phyloP scores from a whole-genome alignment of 192 early-diverging fungal genomes.

The Phlyctochytrium planicorne region DNA sequence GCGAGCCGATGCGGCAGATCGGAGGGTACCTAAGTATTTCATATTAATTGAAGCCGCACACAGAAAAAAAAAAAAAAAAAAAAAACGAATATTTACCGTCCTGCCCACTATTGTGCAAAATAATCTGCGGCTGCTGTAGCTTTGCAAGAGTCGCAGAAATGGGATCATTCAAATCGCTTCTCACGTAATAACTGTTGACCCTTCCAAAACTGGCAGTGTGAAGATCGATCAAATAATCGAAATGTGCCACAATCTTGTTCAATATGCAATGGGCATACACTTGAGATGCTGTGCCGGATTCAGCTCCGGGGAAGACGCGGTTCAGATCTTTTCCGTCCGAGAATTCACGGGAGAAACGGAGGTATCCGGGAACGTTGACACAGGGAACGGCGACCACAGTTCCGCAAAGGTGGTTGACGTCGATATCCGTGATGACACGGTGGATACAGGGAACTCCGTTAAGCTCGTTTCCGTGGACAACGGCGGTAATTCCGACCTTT shows the following conservation, averaged over 20 bases:
- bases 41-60: not conserved
- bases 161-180: conserved; percentile 80
- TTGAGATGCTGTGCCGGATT: conserved; percentile 70
- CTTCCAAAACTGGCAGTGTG: conserved; percentile 86
- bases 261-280: conserved; percentile 82
- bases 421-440: conserved; percentile 77
- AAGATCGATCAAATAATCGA: conserved; percentile 84
- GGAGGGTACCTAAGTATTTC: conserved; percentile 69
- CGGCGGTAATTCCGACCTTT: conserved; percentile 74
- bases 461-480: conserved; percentile 88
- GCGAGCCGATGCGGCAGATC: conserved; percentile 72
- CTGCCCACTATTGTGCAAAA: conserved; percentile 63
- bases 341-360: conserved; percentile 76
- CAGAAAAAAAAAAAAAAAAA: not conserved
- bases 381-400: conserved; percentile 89
- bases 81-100: no score
- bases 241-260: conserved; percentile 73
- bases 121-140: conserved; percentile 79
- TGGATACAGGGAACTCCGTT: conserved; percentile 92
- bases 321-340: conserved; percentile 87
- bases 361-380: conserved; percentile 82
- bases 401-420: conserved; percentile 69
- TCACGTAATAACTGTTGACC: conserved; percentile 85
- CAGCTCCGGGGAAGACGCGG: conserved; percentile 73
- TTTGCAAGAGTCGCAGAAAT: conserved; percentile 71